Percentiles rank a stretch among this genome's conserved stretches.
These are phyloP conservation scores for Royoungia palumana DNA, from an alignment of 768 basidiomycete genomes.

Conservation along the genomic window DNA sequence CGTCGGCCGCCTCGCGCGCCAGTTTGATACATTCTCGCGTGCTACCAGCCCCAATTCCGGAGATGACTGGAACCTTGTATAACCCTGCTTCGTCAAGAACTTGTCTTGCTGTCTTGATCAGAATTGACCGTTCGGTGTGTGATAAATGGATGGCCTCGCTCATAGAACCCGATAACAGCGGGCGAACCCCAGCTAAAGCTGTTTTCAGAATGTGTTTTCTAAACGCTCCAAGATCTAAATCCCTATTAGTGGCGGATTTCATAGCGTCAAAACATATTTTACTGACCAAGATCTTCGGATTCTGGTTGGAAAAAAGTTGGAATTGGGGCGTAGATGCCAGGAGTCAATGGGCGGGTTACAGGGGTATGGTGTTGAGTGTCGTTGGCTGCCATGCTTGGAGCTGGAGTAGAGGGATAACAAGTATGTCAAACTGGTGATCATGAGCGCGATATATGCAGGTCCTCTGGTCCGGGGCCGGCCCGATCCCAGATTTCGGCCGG, in stretches of 20 bases:
- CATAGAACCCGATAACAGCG: conserved; percentile 78
- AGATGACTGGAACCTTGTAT: conserved; percentile 61
- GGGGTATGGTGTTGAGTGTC: conserved; percentile 19
- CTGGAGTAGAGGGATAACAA: not conserved
- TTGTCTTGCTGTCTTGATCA: conserved; percentile 66
- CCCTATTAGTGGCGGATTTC: not conserved
- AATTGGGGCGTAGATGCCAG: conserved; percentile 84
- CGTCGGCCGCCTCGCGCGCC: conserved; percentile 70
- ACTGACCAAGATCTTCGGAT: conserved; percentile 80
- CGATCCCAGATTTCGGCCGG: conserved; percentile 5
- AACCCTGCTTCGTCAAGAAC: conserved; percentile 69
- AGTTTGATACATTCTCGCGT: conserved; percentile 80
- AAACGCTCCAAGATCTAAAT: conserved; percentile 60
- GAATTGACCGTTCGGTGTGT: conserved; percentile 58
- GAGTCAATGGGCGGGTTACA: conserved; percentile 52
- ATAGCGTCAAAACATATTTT: not conserved
- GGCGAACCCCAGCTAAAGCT: conserved; percentile 65
- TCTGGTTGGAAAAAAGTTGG: conserved; percentile 77
- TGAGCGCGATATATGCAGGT: conserved; percentile 11
- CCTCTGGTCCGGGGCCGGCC: conserved; percentile 6
- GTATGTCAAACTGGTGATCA: not conserved
- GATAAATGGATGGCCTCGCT: conserved; percentile 79
- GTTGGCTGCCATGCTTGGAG: conserved; percentile 38
- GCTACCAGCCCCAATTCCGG: conserved; percentile 80
- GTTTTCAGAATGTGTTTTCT: conserved; percentile 61